phyloP scores from a whole-genome alignment of 2,329 filamentous ascomycete species.

The Sporothrix euskadiensis region DNA sequence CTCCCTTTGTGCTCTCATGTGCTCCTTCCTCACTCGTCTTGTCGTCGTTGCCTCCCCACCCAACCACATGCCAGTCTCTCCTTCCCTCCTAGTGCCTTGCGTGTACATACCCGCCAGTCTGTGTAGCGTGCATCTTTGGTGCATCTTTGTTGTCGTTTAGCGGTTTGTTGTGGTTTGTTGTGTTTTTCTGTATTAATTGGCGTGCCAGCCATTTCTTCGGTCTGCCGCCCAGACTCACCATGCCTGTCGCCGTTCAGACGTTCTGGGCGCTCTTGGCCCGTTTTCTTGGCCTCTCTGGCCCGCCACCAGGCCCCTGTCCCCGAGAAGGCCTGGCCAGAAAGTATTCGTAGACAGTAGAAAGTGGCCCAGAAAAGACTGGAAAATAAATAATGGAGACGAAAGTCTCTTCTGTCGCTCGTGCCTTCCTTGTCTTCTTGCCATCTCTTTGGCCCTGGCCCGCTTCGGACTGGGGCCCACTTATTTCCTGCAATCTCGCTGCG shows the following conservation, averaged over 20 bases:
- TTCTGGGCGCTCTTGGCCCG: conserved; percentile 14
- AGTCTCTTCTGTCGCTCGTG: not conserved
- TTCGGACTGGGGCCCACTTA: conserved; percentile 23
- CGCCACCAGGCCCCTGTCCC: not conserved
- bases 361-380: not conserved
- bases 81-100: not conserved
- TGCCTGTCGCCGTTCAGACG: not conserved
- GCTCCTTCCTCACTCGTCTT: not conserved
- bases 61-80: conserved; percentile 8
- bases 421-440: not conserved
- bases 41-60: not conserved
- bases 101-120: not conserved
- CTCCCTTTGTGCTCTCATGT: not conserved
- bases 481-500: conserved; percentile 31
- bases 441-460: conserved; percentile 13
- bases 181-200: not conserved
- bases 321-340: not conserved
- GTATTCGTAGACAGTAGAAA: not conserved
- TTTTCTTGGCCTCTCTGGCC: not conserved
- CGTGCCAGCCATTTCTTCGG: conserved; percentile 6
- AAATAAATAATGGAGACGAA: not conserved
- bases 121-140: not conserved
- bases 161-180: not conserved
- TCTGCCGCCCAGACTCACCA: not conserved
- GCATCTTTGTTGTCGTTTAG: no score